Conservation (phyloP, 2,329 filamentous ascomycete genomes). For the Nemania diffusa region DNA sequence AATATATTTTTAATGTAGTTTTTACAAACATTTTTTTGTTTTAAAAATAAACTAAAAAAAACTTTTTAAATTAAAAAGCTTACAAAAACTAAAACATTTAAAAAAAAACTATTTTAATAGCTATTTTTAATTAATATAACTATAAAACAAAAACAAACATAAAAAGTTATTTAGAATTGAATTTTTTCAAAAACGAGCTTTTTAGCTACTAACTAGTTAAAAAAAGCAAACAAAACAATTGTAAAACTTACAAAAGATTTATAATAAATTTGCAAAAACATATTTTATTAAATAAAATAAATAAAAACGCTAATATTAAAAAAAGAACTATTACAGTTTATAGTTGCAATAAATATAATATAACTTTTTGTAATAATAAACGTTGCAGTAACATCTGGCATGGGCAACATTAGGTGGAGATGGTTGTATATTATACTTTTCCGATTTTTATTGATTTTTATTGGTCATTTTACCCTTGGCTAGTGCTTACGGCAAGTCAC, state of each 20-base stretch:
- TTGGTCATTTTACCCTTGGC: no score
- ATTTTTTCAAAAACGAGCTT: neutral
- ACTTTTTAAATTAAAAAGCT: neutral
- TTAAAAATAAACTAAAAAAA: no score
- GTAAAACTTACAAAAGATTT: neutral
- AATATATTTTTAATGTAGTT: no score
- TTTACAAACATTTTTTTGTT: no score
- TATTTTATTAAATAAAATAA: neutral
- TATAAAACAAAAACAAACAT: neutral
- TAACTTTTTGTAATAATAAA: no score
- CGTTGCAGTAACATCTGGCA: no score
- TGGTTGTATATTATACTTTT: no score
- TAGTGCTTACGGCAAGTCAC: no score
- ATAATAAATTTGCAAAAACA: neutral
- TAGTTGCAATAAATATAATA: no score
- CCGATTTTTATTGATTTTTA: no score
- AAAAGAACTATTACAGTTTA: neutral
- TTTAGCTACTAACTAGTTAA: neutral
- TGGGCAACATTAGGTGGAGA: no score
- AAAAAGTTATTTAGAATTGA: neutral
- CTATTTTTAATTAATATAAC: constrained; percentile 1
- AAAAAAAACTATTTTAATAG: neutral
- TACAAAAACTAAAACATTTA: neutral
- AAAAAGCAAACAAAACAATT: neutral
- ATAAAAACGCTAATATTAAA: neutral